A percentile compares a stretch with the other conserved stretches of the same genome.
Evolutionary conservation across 2,329 filamentous ascomycete genomes (phyloP).

Genomic region (Aspergillus hiratsukae): DNA sequence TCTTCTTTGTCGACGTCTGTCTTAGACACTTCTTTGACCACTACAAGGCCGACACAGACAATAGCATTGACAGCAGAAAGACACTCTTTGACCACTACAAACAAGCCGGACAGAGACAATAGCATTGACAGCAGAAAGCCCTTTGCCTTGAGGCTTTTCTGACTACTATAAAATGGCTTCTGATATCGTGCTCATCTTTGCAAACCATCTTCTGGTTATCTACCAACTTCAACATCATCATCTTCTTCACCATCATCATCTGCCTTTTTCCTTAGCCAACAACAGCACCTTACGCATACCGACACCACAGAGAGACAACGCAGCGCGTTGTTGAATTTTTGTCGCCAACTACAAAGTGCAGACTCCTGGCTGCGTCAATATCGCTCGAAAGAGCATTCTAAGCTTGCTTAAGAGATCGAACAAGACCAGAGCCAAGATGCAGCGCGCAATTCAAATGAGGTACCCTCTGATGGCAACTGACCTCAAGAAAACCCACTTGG

Average conservation of each 20-base stretch:
- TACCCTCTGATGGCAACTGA: slow-evolving; percentile 17
- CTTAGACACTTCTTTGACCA: not conserved
- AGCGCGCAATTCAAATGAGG: slow-evolving; percentile 5
- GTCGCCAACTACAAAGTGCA: not conserved
- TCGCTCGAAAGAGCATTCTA: not conserved
- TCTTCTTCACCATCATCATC: not conserved
- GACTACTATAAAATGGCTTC: not conserved
- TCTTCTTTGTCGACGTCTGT: not conserved
- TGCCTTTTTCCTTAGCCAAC: not conserved
- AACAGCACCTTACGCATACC: not conserved
- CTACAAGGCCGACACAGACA: not conserved
- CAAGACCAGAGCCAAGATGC: not conserved
- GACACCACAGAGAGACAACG: not conserved
- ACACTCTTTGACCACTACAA: too few relatives aligned
- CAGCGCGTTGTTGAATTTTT: not conserved
- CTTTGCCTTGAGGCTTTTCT: not conserved
- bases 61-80: not conserved
- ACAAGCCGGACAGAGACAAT: not conserved
- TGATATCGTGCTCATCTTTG: not conserved
- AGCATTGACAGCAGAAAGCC: not conserved
- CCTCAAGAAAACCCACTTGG: slow-evolving; percentile 17
- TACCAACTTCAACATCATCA: too few relatives aligned
- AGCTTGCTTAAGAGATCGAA: not conserved
- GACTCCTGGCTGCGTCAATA: not conserved
- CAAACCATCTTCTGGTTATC: not conserved